Conservation (phyloP, 1,284 basidiomycete genomes). For the Flammula alnicola region DNA sequence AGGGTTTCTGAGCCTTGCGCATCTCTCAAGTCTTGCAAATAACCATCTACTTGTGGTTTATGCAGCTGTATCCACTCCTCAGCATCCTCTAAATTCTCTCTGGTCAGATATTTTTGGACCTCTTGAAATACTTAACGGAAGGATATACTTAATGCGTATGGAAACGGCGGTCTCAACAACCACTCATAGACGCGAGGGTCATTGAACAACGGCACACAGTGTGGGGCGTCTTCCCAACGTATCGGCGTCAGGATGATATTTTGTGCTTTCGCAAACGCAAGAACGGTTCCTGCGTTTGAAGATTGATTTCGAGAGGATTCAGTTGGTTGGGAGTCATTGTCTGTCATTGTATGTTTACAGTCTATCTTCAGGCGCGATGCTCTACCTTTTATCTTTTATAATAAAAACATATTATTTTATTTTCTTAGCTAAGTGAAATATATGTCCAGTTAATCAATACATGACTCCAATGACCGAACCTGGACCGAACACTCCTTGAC, state of each 20-base stretch:
- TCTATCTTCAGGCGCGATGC: background rate
- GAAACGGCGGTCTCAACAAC: constrained; percentile 53
- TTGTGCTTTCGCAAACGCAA: constrained; percentile 53
- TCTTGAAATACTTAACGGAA: background rate
- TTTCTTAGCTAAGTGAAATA: no score
- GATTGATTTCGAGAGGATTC: constrained; percentile 39
- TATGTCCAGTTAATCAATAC: no score
- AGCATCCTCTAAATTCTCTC: constrained; percentile 41
- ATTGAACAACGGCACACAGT: constrained; percentile 47
- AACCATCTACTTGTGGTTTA: constrained; percentile 23
- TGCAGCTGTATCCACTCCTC: constrained; percentile 26
- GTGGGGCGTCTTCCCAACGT: constrained; percentile 48
- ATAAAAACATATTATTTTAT: no score
- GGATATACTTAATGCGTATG: constrained; percentile 48
- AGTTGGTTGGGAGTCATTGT: constrained; percentile 22
- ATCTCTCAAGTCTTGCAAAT: constrained; percentile 34
- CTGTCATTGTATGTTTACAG: constrained; percentile 5
- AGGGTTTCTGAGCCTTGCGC: constrained; percentile 27
- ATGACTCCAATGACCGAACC: no score
- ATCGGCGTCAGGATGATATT: constrained; percentile 65
- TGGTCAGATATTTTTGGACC: constrained; percentile 26
- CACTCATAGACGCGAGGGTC: constrained; percentile 52
- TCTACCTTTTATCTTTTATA: background rate
- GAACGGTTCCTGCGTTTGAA: constrained; percentile 53
- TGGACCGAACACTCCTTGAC: constrained; percentile 8